Percentiles rank a stretch among this genome's conserved stretches.
Conservation (phyloP, 805 yeast genomes). For the Saccharomycopsis fibuligera region DNA sequence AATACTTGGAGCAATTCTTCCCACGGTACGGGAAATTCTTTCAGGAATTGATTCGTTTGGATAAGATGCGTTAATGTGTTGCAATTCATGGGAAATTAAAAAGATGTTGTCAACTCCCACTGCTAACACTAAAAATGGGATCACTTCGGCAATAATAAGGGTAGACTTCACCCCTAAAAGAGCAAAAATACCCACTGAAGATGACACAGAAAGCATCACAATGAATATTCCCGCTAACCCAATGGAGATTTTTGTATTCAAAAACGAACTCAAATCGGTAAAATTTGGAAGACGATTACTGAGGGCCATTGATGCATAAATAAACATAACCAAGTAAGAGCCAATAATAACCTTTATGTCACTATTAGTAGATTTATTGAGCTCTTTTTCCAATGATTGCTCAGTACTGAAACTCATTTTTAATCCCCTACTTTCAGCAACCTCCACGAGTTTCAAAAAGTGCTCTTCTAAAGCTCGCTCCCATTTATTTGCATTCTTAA, state of each 20-base stretch:
- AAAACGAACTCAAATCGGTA: conserved; percentile 25
- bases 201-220: conserved; percentile 70
- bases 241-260: conserved; percentile 58
- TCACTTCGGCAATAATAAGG: conserved; percentile 90
- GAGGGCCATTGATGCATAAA: conserved; percentile 79
- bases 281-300: conserved; percentile 50
- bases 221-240: conserved; percentile 83
- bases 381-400: conserved; percentile 75
- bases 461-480: conserved; percentile 61
- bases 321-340: conserved; percentile 81
- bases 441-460: conserved; percentile 35
- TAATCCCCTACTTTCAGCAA: conserved; percentile 48
- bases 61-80: conserved; percentile 41
- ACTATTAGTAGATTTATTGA: conserved; percentile 73
- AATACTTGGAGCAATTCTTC: conserved; percentile 82
- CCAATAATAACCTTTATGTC: conserved; percentile 64
- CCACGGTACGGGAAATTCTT: conserved; percentile 58
- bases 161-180: conserved; percentile 78
- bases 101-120: conserved; percentile 96
- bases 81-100: conserved; percentile 73
- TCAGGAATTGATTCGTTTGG: conserved; percentile 47
- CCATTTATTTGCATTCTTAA: conserved; percentile 47
- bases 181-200: conserved; percentile 80
- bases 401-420: conserved; percentile 74
- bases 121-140: conserved; percentile 87